These are phyloP conservation scores for Eimeria sp. DNA, from an alignment of 169 alveolate species.

Conservation along the genomic window DNA sequence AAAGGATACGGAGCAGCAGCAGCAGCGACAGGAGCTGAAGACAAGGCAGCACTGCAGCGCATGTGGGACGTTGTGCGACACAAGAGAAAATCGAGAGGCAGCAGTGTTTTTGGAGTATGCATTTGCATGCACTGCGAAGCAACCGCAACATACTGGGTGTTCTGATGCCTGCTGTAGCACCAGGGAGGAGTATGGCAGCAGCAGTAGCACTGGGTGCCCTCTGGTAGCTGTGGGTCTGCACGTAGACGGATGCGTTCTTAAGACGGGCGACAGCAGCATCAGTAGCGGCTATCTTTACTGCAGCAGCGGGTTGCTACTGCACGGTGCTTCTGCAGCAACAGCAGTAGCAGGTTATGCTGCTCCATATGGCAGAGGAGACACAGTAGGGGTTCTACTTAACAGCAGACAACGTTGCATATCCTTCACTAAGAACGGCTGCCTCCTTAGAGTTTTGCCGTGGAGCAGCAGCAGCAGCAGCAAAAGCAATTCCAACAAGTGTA, in stretches of 20 bases:
- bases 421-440: conserved; percentile 85
- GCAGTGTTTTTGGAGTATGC: background rate
- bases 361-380: conserved; percentile 82
- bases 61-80: background rate
- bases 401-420: conserved; percentile 44
- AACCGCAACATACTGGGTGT: background rate
- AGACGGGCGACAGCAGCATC: conserved; percentile 76
- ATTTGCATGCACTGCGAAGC: background rate
- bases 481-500: background rate
- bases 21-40: background rate
- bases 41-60: background rate
- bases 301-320: conserved; percentile 79
- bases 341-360: conserved; percentile 78
- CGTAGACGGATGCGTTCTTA: conserved; percentile 82
- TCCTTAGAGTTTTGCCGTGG: conserved; percentile 33
- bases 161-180: conserved; percentile 43
- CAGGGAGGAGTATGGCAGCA: conserved; percentile 19
- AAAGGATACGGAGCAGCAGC: conserved; percentile 24
- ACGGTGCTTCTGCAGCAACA: conserved; percentile 60
- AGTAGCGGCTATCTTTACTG: conserved; percentile 84
- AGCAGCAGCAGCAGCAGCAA: background rate
- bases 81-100: background rate
- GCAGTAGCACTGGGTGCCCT: conserved; percentile 9
- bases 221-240: conserved; percentile 81
- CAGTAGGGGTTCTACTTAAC: conserved; percentile 83